Evolutionary conservation across 495 filamentous ascomycete genomes (phyloP), one percentile per base, ranked within the genome.

Genomic region (Lasiosphaeria hispida): DNA sequence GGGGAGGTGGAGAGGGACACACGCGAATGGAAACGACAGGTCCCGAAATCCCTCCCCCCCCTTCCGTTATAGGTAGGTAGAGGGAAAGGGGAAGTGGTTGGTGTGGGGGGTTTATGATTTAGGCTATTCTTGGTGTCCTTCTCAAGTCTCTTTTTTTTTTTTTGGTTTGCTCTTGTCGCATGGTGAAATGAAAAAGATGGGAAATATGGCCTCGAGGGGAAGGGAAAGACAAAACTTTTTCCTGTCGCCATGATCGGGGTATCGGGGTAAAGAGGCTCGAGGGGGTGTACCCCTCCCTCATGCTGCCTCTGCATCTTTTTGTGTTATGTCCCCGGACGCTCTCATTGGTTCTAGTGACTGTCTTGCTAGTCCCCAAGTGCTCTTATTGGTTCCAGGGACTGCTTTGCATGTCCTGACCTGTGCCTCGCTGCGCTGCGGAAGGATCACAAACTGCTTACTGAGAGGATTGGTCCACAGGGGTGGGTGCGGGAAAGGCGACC

Each of bases 1-100:
- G 5, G 23, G 23, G 2, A 30, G 23, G 23, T 30, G 2, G 2
- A 30, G 23, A 30, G 23, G 23, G 23, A 30, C 23, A 30, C 23
- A 30, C 2, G 23, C 23, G 5, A 30, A 30, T 30, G 23, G 23
- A 30, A 30, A 30, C 34, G 41, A 40, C 14, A 45, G 52, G 19
- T 41, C 45, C 23, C 23, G 23, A 40, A 55, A 55, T 47, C 53
- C 37, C 38, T 47, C n/a, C 13, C 23, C 23, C 23, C 23, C 10
- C 33, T 7, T 23, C 18, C 53, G 38, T 47, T 36, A 55, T 45
- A 10, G 41, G 53, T 55, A 47, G 45, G 41, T 47, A 34, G 53
- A 47, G 53, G 42, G 19, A 8, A 38, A 35, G 23, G 23, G 23
- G 23, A 2, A 30, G 5, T 30, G 23, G 23, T 30, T 45, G 39